Evolutionary conservation across 1,139 yeast genomes (phyloP), one percentile per base, ranked within the genome.

Genomic region (Kodamaea sp.): DNA sequence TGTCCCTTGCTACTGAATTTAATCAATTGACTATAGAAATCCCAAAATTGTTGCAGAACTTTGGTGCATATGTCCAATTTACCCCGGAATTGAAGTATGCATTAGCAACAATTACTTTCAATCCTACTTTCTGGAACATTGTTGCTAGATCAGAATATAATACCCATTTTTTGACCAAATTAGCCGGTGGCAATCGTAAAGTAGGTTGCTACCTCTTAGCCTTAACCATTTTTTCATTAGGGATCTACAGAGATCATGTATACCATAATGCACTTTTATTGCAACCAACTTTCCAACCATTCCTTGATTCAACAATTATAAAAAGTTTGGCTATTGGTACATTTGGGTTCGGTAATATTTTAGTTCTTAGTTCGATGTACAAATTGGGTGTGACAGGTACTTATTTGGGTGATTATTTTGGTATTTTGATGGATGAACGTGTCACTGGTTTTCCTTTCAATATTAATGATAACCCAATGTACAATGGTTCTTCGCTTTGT

Each of bases 341-440:
- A 7, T 84, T 89, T 52, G 78, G 62, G 1, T 60, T 71, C 38
- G 98, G 98, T 25, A 89, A 89, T 49, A 63, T 87, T 7, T 75
- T 92, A 40, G 97, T 90, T 1, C 49, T 85, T 32, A 65, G 81
- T 24, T 87, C 96, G 29, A 92, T 92, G 97, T 92, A 80, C 69
- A 84, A 85, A n/a, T 73, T 92, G 49, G 98, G 98, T 20, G 79
- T 92, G 46, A 90, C 97, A 8, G 98, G 98, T 10, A 92, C 98
- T 12, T 92, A 92, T 57, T 70, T 92, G 46, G 98, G 98, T 29
- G 98, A 92, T 63, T 94, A 92, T 65, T 92, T 92, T 63, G 98
- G 98, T 1, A 90, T 92, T 54, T 75, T 92, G 54, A 92, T 90
- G 95, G 79, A 80, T 47, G 79, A 85, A 48, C 76, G 95, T 56